Evolutionary conservation across 768 basidiomycete species (phyloP), one percentile per base, ranked within the genome.

Genomic region (Termitomyces heimii): DNA sequence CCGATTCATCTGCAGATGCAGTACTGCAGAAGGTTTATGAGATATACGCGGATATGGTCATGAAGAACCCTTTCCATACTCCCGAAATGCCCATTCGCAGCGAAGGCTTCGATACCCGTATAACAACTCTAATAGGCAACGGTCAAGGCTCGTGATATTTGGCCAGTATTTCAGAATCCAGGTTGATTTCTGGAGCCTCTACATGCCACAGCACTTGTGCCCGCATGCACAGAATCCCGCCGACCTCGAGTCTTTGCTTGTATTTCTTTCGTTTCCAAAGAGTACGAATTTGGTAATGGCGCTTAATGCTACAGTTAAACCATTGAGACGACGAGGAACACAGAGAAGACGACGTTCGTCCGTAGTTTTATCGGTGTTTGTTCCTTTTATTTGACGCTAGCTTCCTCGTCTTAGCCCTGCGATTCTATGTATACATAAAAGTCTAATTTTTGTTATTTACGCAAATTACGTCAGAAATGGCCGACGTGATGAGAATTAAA

Each of bases 51-150:
- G 97, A 98, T 67, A 85, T 90, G 1, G 94, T 94, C 54, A 96
- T 98, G 92, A 98, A 98, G 78, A 98, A 98, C 67, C 97, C 97
- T 0, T 99, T 99, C 72, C 94, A 98, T 71, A 96, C 94, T 5
- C 91, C 90, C n/a, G 97, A 98, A 70, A 99, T 98, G 96, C 97
- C 97, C 2, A 94, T 98, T 62, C 84, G 97, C 47, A 93, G 80
- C 44, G 92, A 94, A 63, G 84, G 83, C 18, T 98, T 98, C 67
- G 96, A 98, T 66, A 73, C 73, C 55, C 81, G 85, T 45, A 83
- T 92, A 52, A 73, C 78, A 10, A 67, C 81, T 8, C 71, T 92
- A 47, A 78, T 89, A 65, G 85, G 84, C 13, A 73, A 68, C 40
- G 74, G 74, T 28, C 71, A 74, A 58, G 63, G 66, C 37, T 68